These are phyloP conservation scores for Aspergillus novofumigatus DNA, from an alignment of 2,329 filamentous ascomycete genomes.

Conservation along the genomic window DNA sequence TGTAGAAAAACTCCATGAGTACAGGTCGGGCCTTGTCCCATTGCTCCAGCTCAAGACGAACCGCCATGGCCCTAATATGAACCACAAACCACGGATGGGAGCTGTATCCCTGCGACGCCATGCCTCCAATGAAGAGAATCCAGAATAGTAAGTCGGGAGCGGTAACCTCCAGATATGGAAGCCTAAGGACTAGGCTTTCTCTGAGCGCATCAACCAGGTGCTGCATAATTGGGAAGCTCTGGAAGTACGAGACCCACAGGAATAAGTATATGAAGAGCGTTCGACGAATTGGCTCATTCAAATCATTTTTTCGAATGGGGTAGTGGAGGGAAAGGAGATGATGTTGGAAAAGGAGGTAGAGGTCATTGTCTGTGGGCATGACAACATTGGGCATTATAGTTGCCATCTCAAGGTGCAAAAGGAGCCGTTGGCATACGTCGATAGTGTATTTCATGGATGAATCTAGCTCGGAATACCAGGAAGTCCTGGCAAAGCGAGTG, in stretches of 20 bases:
- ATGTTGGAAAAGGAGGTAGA: neutral
- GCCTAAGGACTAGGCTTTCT: neutral
- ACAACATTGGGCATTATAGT: neutral
- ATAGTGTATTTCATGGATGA: neutral
- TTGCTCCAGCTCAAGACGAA: neutral
- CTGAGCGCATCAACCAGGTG: neutral
- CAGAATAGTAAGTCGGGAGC: constrained; percentile 4
- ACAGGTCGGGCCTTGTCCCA: neutral
- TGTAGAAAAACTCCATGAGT: constrained; percentile 1
- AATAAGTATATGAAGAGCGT: constrained; percentile 3
- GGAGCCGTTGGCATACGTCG: neutral
- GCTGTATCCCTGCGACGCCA: constrained; percentile 1
- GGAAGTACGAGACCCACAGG: neutral
- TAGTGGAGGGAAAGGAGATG: neutral
- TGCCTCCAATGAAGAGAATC: constrained; percentile 3
- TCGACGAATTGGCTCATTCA: constrained; percentile 1
- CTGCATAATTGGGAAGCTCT: neutral
- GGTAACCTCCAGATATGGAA: neutral
- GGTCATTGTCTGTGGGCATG: constrained; percentile 3
- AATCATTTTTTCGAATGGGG: neutral
- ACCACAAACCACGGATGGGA: neutral
- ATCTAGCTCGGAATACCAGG: neutral
- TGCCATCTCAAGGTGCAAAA: neutral
- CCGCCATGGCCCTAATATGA: neutral
- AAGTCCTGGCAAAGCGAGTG: neutral